Evolutionary conservation across 148 eudicot genomes (phyloP), one percentile per base, ranked within the genome.

Genomic region (Fagopyrum esculentum): DNA sequence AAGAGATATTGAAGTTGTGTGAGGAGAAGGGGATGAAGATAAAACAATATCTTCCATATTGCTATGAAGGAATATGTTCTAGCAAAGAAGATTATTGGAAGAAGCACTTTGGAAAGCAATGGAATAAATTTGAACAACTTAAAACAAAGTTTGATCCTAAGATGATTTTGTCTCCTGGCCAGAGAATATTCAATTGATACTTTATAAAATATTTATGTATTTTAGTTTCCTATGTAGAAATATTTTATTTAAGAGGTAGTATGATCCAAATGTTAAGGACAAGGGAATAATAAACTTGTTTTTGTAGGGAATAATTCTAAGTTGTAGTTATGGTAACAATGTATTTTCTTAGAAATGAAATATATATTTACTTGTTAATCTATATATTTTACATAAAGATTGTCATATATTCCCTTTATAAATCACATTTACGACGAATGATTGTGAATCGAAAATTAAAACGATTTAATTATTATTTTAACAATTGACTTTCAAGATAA

Each of bases 21-120:
- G 82, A 82, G 2, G 83, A 85, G 57, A 81, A 77, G 68, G 94
- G 83, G 8, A 90, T 95, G 4, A 74, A 79, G 48, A 76, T 81
- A 16, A 92, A 87, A 81, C 93, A 95, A 72, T 95, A 95, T 84
- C 87, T 95, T 73, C 92, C 98, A 19, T 83, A 86, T 74, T 89
- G 85, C 64, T 26, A 45, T 26, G 40, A 71, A 45, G 74, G 55
- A 1, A 9, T 46, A 17, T 16, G 7, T 45, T 6, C 54, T 4
- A 71, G 82, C 54, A 76, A 84, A 81, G 49, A 81, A 66, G 84
- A 89, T 55, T 90, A 85, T 9, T 95, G 98, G 97, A 77, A 74
- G 73, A 81, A 77, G 44, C 98, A 95, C 68, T 95, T 92, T 74
- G 98, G 96, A 10, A 17, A 75, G 1, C 84, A 92, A 83, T 95